Conservation (phyloP, 495 filamentous ascomycete species). For the Pyronema domesticum region DNA sequence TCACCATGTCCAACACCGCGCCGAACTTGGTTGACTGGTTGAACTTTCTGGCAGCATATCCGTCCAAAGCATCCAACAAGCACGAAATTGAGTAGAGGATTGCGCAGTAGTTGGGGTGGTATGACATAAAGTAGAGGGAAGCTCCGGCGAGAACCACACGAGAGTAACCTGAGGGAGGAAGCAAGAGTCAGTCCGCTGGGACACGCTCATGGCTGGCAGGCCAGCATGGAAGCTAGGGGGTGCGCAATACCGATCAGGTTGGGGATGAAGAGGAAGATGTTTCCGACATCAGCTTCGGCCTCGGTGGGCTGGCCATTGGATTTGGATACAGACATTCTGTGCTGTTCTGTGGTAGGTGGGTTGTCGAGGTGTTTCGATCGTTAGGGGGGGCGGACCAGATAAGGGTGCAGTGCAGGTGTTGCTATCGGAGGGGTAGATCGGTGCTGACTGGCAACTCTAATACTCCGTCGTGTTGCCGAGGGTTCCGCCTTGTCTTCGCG, state of each 20-base stretch:
- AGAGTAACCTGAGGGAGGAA: constrained; percentile 47
- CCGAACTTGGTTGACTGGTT: constrained; percentile 87
- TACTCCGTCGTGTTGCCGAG: background rate
- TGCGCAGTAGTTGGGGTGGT: constrained; percentile 87
- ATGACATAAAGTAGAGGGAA: constrained; percentile 95
- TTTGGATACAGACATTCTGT: background rate
- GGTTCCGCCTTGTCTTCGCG: background rate
- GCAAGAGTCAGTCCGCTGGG: constrained; percentile 2
- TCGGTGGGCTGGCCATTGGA: constrained; percentile 1
- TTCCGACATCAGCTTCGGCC: constrained; percentile 36
- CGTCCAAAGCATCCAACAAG: constrained; percentile 84
- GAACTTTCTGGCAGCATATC: constrained; percentile 71
- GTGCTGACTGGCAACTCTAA: background rate
- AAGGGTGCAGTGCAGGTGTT: background rate
- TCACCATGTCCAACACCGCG: constrained; percentile 94
- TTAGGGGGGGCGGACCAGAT: background rate
- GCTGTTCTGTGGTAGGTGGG: background rate
- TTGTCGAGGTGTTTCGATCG: background rate
- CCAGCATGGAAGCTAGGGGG: background rate
- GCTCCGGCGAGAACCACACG: constrained; percentile 77
- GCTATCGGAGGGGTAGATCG: background rate
- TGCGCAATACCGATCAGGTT: constrained; percentile 67
- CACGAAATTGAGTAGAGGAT: constrained; percentile 83
- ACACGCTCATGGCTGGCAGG: background rate
- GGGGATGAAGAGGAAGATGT: constrained; percentile 88